Conservation (phyloP, 768 basidiomycete genomes). For the Glaciozyma antarctica region DNA sequence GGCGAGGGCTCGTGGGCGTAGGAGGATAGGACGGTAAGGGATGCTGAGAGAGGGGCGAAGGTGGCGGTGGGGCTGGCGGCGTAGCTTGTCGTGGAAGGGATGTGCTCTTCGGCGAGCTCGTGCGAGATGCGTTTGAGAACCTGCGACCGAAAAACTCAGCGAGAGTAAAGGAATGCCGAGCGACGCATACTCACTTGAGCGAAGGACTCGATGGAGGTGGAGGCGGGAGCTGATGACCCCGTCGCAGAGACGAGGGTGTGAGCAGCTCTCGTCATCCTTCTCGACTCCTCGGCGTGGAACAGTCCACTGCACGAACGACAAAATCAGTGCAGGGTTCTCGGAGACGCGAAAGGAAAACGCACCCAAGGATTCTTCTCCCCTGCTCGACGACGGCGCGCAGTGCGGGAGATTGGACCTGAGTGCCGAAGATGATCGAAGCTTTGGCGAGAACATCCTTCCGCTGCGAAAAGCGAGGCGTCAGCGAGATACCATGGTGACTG, state of each 20-base stretch:
- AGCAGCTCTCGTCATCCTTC: slow-evolving; percentile 16
- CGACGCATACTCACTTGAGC: slow-evolving; percentile 8
- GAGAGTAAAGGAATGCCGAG: not conserved
- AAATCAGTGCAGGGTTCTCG: too few species aligned
- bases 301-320: slow-evolving; percentile 3
- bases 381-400: slow-evolving; percentile 27
- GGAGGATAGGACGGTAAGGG: not conserved
- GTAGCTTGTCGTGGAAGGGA: not conserved
- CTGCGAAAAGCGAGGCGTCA: not conserved
- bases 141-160: not conserved
- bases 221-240: not conserved
- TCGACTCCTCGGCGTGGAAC: slow-evolving; percentile 14
- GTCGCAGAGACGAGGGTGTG: slow-evolving; percentile 9
- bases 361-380: slow-evolving; percentile 26
- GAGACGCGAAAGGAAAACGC: not conserved
- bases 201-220: slow-evolving; percentile 12
- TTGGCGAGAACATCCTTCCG: slow-evolving; percentile 23
- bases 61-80: not conserved
- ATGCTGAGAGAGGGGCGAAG: not conserved
- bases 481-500: not conserved
- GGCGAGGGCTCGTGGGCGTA: not conserved
- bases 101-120: slow-evolving; percentile 5
- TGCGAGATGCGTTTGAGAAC: slow-evolving; percentile 26
- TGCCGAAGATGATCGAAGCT: slow-evolving; percentile 19
- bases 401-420: slow-evolving; percentile 21